A percentile compares a stretch with the other conserved stretches of the same genome.
These are phyloP conservation scores for Paxillus involutus DNA, from an alignment of 768 basidiomycete species.

Conservation along the genomic window DNA sequence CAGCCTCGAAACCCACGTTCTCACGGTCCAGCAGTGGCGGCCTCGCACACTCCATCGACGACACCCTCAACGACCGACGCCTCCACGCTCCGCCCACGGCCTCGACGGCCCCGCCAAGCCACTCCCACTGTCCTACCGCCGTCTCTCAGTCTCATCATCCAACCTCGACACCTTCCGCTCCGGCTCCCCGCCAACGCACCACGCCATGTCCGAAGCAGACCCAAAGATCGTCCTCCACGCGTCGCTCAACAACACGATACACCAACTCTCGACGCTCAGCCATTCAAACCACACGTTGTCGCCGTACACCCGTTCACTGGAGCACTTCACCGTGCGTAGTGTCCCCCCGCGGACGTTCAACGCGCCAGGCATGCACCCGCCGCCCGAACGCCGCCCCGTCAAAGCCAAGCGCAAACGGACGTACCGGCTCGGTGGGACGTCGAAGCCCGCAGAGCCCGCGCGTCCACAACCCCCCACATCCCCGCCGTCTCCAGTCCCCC, in stretches of 20 bases:
- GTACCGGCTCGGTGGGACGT: slow-evolving; percentile 52
- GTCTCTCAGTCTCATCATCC: slow-evolving; percentile 36
- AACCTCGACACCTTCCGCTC: slow-evolving; percentile 34
- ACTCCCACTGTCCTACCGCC: slow-evolving; percentile 21
- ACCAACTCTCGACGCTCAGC: slow-evolving; percentile 82
- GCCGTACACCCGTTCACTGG: slow-evolving; percentile 87
- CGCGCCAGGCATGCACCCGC: slow-evolving; percentile 32
- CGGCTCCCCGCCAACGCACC: slow-evolving; percentile 34
- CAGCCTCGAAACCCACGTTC: slow-evolving; percentile 48
- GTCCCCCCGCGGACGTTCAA: slow-evolving; percentile 61
- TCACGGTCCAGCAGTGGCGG: slow-evolving; percentile 51
- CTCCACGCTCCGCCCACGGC: slow-evolving; percentile 14
- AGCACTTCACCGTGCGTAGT: slow-evolving; percentile 91
- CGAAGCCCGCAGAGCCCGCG: slow-evolving; percentile 10
- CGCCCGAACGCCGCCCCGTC: slow-evolving; percentile 51
- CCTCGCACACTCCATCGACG: slow-evolving; percentile 41
- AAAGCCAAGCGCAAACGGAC: slow-evolving; percentile 79
- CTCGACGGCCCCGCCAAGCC: slow-evolving; percentile 19
- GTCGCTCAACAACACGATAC: slow-evolving; percentile 69
- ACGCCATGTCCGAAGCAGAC: slow-evolving; percentile 37
- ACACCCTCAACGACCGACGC: slow-evolving; percentile 45
- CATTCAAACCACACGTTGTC: slow-evolving; percentile 92
- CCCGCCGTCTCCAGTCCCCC: slow-evolving; percentile 35
- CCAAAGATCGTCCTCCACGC: slow-evolving; percentile 67
- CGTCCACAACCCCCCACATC: slow-evolving; percentile 15